Evolutionary conservation across 2,329 filamentous ascomycete species (phyloP).

Genomic region (Aspergillus sergii): DNA sequence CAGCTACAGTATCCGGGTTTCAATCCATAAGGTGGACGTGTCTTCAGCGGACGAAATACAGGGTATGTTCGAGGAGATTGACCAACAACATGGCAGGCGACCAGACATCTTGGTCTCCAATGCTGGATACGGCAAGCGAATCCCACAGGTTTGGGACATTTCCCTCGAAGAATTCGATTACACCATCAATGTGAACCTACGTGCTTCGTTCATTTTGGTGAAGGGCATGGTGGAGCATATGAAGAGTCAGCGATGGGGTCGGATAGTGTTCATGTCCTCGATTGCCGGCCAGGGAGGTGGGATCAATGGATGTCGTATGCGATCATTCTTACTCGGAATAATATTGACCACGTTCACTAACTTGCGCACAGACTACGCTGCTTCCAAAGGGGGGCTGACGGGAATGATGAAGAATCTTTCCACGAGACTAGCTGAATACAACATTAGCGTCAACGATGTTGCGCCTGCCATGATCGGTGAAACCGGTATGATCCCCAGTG

Average conservation of each 20-base stretch:
- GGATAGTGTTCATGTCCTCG: constrained; percentile 66
- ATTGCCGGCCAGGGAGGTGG: constrained; percentile 66
- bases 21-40: constrained; percentile 62
- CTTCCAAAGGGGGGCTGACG: constrained; percentile 64
- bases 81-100: constrained; percentile 53
- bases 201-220: constrained; percentile 63
- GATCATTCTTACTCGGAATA: background rate
- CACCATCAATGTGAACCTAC: constrained; percentile 63
- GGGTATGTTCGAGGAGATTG: constrained; percentile 58
- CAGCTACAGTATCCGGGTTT: constrained; percentile 45
- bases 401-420: constrained; percentile 69
- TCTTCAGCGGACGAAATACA: constrained; percentile 56
- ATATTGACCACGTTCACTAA: background rate
- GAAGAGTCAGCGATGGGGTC: constrained; percentile 62
- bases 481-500: constrained; percentile 64
- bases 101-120: constrained; percentile 69
- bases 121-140: constrained; percentile 67
- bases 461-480: constrained; percentile 69
- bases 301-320: constrained; percentile 61
- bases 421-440: constrained; percentile 59
- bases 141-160: constrained; percentile 60
- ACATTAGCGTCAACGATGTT: constrained; percentile 70
- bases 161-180: constrained; percentile 66
- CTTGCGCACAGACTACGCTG: constrained; percentile 50
- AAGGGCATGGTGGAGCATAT: constrained; percentile 65